Percentiles rank a stretch among this genome's conserved stretches.
These are phyloP conservation scores for Suhomyces yuchorum DNA, from an alignment of 1,139 yeast species.

Conservation along the genomic window DNA sequence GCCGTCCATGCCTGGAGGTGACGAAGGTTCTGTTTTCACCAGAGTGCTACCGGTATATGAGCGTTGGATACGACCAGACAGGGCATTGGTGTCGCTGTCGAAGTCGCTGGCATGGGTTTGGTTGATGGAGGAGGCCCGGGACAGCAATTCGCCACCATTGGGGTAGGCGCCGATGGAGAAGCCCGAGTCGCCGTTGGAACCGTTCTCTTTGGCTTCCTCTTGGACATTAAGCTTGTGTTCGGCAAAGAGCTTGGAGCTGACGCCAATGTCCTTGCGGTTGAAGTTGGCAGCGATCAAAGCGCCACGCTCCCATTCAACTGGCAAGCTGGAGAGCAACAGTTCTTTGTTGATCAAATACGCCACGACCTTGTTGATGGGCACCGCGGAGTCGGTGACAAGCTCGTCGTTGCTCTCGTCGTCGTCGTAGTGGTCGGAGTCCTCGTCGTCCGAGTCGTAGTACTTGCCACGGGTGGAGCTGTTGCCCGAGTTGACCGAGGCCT, in stretches of 20 bases:
- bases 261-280: conserved; percentile 23
- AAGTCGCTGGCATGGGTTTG: conserved; percentile 24
- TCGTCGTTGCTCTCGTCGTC: conserved; percentile 6
- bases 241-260: conserved; percentile 36
- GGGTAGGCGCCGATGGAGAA: conserved; percentile 24
- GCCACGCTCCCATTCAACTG: conserved; percentile 50
- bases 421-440: conserved; percentile 11
- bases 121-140: conserved; percentile 8
- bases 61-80: conserved; percentile 4
- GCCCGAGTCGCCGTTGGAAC: conserved; percentile 8
- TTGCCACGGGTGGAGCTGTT: conserved; percentile 3
- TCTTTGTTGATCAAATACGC: conserved; percentile 42
- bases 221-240: conserved; percentile 26
- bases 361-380: conserved; percentile 56
- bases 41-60: conserved; percentile 4
- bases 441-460: conserved; percentile 13
- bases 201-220: conserved; percentile 7
- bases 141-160: conserved; percentile 6
- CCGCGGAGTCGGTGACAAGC: conserved; percentile 16
- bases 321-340: conserved; percentile 39
- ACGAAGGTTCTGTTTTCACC: conserved; percentile 12
- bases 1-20: conserved; percentile 15
- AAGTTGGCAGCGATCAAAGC: conserved; percentile 44
- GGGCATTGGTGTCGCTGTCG: conserved; percentile 23
- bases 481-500: not conserved